phyloP scores from a whole-genome alignment of 1,139 yeast genomes.

The Casaregolazyma lundiana region DNA sequence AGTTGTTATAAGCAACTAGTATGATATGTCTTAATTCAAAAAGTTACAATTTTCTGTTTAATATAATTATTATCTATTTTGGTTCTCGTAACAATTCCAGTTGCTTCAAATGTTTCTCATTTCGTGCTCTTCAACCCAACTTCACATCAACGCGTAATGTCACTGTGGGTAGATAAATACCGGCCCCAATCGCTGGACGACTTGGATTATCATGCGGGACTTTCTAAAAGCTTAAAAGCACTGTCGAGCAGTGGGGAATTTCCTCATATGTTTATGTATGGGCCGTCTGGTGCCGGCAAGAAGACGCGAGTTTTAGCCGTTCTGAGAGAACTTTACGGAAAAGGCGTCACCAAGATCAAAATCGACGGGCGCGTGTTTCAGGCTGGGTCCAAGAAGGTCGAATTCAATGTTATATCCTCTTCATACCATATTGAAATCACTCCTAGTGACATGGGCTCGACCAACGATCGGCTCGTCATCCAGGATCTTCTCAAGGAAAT shows the following conservation, averaged over 20 bases:
- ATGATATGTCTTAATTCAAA: not conserved
- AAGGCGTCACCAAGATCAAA: slow-evolving; percentile 76
- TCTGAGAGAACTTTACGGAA: slow-evolving; percentile 73
- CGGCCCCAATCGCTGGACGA: slow-evolving; percentile 67
- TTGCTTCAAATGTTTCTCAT: not conserved
- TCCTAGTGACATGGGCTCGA: slow-evolving; percentile 88
- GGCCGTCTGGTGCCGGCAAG: slow-evolving; percentile 97
- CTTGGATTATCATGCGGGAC: slow-evolving; percentile 61
- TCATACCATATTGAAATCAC: slow-evolving; percentile 91
- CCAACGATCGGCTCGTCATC: slow-evolving; percentile 88
- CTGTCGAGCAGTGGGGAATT: slow-evolving; percentile 67
- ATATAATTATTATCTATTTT: too few relatives aligned
- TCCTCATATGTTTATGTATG: slow-evolving; percentile 88
- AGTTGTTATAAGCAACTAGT: too few relatives aligned
- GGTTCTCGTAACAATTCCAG: not conserved
- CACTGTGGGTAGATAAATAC: slow-evolving; percentile 94
- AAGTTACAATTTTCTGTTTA: too few relatives aligned
- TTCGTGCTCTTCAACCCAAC: too few relatives aligned
- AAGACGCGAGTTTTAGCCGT: slow-evolving; percentile 88
- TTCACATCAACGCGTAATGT: slow-evolving; percentile 43
- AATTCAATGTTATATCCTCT: slow-evolving; percentile 85
- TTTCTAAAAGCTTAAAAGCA: slow-evolving; percentile 61
- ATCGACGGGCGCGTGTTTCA: slow-evolving; percentile 84
- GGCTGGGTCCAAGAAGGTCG: slow-evolving; percentile 71
- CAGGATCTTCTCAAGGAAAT: slow-evolving; percentile 90